A percentile compares a stretch with the other conserved stretches of the same genome.
Evolutionary conservation across 2,329 filamentous ascomycete genomes (phyloP).

Genomic region (Colletotrichum falcatum): DNA sequence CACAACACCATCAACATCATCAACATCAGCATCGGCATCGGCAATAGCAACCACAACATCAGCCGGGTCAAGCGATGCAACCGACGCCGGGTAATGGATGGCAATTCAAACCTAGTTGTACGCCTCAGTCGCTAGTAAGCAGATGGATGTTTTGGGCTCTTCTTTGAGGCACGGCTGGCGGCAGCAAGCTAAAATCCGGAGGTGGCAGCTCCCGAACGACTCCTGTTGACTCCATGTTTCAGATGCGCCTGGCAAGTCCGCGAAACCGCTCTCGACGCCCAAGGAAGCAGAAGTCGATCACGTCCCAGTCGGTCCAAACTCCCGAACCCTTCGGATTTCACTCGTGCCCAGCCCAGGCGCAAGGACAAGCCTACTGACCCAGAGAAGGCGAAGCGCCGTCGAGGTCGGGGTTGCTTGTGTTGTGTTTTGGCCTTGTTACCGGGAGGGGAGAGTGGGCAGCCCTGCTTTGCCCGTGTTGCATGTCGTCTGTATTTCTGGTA

Average conservation of each 20-base stretch:
- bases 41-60: not conserved
- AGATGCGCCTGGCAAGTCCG: slow-evolving; percentile 39
- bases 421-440: slow-evolving; percentile 25
- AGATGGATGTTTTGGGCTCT: slow-evolving; percentile 35
- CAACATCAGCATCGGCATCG: not conserved
- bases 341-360: slow-evolving; percentile 38
- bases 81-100: slow-evolving; percentile 1
- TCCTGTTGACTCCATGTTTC: slow-evolving; percentile 41
- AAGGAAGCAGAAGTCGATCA: slow-evolving; percentile 41
- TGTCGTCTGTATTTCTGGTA: slow-evolving; percentile 39
- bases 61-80: not conserved
- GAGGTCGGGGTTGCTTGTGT: slow-evolving; percentile 36
- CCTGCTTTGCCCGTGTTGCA: slow-evolving; percentile 39
- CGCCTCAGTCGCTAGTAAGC: slow-evolving; percentile 8
- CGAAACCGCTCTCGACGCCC: slow-evolving; percentile 39
- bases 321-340: slow-evolving; percentile 41
- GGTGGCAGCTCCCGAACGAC: slow-evolving; percentile 48
- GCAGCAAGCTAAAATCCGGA: slow-evolving; percentile 46
- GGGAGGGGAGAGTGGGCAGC: slow-evolving; percentile 33
- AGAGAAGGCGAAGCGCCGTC: slow-evolving; percentile 3
- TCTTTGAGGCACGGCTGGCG: slow-evolving; percentile 32
- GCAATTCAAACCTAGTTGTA: slow-evolving; percentile 18
- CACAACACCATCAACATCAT: not conserved
- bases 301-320: slow-evolving; percentile 47
- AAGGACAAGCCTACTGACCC: slow-evolving; percentile 34